phyloP scores from a whole-genome alignment of 164 flowering plant species.

The Taxillus chinensis region DNA sequence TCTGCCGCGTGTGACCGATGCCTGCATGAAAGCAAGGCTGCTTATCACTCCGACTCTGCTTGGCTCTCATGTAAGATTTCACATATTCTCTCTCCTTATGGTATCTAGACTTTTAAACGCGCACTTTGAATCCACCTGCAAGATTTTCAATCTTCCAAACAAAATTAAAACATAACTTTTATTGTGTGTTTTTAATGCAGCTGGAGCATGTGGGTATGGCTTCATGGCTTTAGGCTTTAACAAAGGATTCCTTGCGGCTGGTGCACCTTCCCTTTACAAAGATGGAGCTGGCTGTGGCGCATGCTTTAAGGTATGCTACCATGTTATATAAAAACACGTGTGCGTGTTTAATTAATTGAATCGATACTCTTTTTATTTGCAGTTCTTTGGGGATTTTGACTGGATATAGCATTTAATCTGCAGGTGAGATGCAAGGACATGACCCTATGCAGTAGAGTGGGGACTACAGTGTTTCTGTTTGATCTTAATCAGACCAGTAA shows the following conservation, averaged over 20 bases:
- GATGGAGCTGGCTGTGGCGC: neutral
- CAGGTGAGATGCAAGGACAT: constrained; percentile 78
- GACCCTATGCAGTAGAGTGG: constrained; percentile 35
- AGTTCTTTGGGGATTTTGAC: neutral
- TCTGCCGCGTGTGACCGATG: constrained; percentile 70
- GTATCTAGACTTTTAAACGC: too few species aligned
- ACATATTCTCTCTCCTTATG: too few species aligned
- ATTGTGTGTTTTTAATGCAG: neutral
- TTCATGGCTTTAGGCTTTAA: neutral
- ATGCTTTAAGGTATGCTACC: neutral
- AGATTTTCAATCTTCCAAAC: too few species aligned
- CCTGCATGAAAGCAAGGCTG: constrained; percentile 52
- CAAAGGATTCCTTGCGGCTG: neutral
- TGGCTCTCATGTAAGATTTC: constrained; percentile 43
- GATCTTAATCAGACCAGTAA: constrained; percentile 46
- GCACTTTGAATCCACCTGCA: too few species aligned
- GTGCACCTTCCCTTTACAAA: neutral
- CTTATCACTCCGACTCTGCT: constrained; percentile 42
- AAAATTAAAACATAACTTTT: too few species aligned
- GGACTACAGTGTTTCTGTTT: constrained; percentile 52
- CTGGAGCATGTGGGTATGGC: neutral
- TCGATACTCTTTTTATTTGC: neutral
- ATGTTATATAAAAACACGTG: neutral
- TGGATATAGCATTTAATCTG: neutral
- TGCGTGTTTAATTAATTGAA: too few species aligned